Evolutionary conservation across 371 early-diverging fungal genomes (phyloP).

Genomic region (Lichtheimia hyalospora): DNA sequence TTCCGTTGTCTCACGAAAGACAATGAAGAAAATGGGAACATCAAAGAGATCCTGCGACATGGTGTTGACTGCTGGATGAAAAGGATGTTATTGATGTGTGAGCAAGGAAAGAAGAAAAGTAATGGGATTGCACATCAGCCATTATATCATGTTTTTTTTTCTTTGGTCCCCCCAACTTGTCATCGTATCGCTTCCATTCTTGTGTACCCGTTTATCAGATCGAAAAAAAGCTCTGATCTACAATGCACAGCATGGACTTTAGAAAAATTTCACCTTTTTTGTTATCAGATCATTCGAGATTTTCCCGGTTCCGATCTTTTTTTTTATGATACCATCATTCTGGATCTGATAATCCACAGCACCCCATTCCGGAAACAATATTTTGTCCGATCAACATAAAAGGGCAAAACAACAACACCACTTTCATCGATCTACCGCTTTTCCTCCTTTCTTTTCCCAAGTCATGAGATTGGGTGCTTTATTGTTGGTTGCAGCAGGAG

Average conservation of each 20-base stretch:
- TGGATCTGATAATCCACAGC: conserved; percentile 1
- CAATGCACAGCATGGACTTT: too few species aligned
- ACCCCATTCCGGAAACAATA: neutral
- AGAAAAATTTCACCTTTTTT: neutral
- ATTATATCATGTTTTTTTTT: conserved; percentile 1
- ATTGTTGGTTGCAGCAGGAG: conserved; percentile 12
- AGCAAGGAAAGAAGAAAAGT: neutral
- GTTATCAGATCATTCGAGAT: neutral
- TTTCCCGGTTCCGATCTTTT: neutral
- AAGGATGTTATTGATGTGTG: neutral
- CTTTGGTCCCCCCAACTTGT: neutral
- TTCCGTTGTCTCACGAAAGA: conserved; percentile 78
- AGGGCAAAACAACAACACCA: conserved; percentile 1
- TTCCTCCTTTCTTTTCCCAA: conserved; percentile 4
- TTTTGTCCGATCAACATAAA: conserved; percentile 4
- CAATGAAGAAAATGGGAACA: conserved; percentile 82
- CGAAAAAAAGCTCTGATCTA: neutral
- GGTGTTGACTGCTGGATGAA: neutral
- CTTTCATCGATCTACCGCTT: neutral
- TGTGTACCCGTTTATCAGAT: neutral
- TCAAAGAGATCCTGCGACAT: conserved; percentile 58
- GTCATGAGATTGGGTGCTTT: conserved; percentile 1
- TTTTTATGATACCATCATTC: neutral
- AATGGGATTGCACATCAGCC: neutral
- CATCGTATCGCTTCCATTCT: neutral